Percentiles rank a stretch among this genome's conserved stretches.
These are phyloP conservation scores for Saccharata proteae DNA, from an alignment of 2,329 filamentous ascomycete genomes.

Conservation along the genomic window DNA sequence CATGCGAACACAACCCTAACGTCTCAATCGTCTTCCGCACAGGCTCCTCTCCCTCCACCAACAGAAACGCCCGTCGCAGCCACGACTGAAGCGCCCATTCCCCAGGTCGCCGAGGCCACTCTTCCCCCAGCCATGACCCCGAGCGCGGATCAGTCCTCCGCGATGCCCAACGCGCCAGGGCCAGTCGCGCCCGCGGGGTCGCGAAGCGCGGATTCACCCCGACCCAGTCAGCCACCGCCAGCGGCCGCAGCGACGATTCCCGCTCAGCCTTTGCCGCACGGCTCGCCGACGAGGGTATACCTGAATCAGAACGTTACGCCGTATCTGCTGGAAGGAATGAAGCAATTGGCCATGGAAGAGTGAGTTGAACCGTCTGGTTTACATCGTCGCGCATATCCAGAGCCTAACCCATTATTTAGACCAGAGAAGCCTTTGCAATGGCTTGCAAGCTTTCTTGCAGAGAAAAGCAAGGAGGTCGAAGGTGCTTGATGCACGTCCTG, in stretches of 20 bases:
- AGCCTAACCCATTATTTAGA: constrained; percentile 9
- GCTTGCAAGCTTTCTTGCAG: constrained; percentile 35
- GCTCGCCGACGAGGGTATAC: constrained; percentile 36
- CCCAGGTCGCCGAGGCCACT: too few species aligned
- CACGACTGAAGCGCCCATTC: background rate
- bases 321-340: constrained; percentile 40
- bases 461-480: constrained; percentile 37
- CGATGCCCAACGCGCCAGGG: background rate
- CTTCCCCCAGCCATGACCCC: too few species aligned
- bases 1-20: too few species aligned
- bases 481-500: constrained; percentile 17
- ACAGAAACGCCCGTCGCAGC: constrained; percentile 2
- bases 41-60: background rate
- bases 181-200: background rate
- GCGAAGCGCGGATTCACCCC: background rate
- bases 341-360: constrained; percentile 36
- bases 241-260: constrained; percentile 11
- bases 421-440: constrained; percentile 40
- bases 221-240: constrained; percentile 2
- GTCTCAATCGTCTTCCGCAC: too few species aligned
- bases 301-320: constrained; percentile 38
- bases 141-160: too few species aligned
- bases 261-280: constrained; percentile 31
- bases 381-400: background rate
- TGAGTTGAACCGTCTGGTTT: too few species aligned